phyloP scores from a whole-genome alignment of 805 yeast species.

The Yarrowia sp. region DNA sequence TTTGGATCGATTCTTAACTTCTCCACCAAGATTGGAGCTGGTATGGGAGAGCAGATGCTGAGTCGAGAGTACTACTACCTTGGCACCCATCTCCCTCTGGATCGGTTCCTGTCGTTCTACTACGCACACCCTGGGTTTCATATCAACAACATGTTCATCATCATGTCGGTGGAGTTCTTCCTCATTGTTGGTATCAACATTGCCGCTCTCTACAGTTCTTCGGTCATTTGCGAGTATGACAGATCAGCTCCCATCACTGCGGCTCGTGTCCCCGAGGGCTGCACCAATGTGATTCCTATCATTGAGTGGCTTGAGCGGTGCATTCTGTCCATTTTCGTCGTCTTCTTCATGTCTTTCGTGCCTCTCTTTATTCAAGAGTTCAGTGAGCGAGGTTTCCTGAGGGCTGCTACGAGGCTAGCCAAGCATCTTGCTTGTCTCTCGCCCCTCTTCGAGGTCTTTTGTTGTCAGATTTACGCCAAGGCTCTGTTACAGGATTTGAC shows the following conservation, averaged over 20 bases:
- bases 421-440: constrained; percentile 75
- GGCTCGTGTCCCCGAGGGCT: constrained; percentile 69
- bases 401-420: constrained; percentile 65
- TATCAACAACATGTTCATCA: constrained; percentile 75
- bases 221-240: constrained; percentile 67
- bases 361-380: constrained; percentile 80
- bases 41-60: constrained; percentile 88
- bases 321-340: constrained; percentile 74
- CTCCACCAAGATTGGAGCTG: constrained; percentile 86
- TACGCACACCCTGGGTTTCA: constrained; percentile 91
- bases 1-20: constrained; percentile 83
- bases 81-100: constrained; percentile 78
- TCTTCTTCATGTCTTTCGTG: constrained; percentile 74
- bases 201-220: constrained; percentile 67
- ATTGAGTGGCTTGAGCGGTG: constrained; percentile 77
- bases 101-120: constrained; percentile 78
- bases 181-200: constrained; percentile 65
- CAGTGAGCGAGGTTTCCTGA: constrained; percentile 76
- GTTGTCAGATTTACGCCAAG: constrained; percentile 76
- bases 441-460: constrained; percentile 80
- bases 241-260: constrained; percentile 66
- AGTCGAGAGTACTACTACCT: constrained; percentile 82
- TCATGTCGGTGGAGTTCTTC: constrained; percentile 70
- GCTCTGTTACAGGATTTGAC: constrained; percentile 71
- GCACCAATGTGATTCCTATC: constrained; percentile 73